Evolutionary conservation across 192 early-diverging fungal genomes (phyloP).

Genomic region (Lobosporangium transversale): DNA sequence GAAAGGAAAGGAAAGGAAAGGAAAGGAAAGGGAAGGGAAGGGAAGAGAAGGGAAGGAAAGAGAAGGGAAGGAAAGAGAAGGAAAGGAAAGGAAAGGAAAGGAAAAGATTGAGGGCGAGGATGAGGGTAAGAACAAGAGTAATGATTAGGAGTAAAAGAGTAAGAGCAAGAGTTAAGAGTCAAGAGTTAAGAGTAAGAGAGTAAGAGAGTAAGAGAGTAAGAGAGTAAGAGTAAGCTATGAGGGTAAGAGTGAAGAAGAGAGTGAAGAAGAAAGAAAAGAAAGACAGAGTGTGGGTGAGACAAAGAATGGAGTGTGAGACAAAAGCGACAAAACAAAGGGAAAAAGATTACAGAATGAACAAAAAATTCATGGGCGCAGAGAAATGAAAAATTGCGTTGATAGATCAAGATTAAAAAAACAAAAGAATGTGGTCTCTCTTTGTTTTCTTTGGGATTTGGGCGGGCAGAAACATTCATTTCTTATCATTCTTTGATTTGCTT

Average conservation of each 20-base stretch:
- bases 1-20: not conserved
- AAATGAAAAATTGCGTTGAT: too few species aligned
- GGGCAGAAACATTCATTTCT: not conserved
- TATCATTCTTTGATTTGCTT: not conserved
- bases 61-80: slow-evolving; percentile 1
- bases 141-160: not conserved
- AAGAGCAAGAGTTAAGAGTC: not conserved
- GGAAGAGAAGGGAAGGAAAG: not conserved
- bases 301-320: too few species aligned
- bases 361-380: too few species aligned
- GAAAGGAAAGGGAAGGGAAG: not conserved
- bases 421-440: too few species aligned
- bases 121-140: not conserved
- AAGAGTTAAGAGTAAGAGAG: not conserved
- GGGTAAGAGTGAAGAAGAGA: not conserved
- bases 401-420: too few species aligned
- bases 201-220: not conserved
- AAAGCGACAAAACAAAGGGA: too few species aligned
- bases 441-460: too few species aligned
- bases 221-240: too few species aligned
- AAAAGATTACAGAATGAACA: too few species aligned
- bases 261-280: too few species aligned
- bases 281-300: too few species aligned
- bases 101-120: not conserved
- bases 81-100: not conserved